Evolutionary conservation across 225 moss, liverwort and hornwort species (phyloP), one percentile per base, ranked within the genome.

Genomic region (Sphagnum tenellum): DNA sequence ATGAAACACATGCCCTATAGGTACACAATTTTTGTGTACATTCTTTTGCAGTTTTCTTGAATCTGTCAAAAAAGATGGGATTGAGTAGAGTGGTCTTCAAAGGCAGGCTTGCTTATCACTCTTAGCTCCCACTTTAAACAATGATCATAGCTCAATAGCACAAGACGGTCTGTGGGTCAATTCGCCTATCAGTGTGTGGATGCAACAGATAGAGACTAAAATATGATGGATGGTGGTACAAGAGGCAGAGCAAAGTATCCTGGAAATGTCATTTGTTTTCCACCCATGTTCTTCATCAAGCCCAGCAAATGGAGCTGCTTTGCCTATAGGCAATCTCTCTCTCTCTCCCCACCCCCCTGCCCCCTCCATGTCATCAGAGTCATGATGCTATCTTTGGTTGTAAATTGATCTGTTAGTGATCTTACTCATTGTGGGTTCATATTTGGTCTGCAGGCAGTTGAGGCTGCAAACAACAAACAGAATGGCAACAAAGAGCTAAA

Each of bases 201-300:
- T 76, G 65, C 55, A 78, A 78, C 87, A 98, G 98, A 77, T 78
- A 69, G 98, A 98, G 82, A 81, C 93, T 47, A 85, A 57, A 89
- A 79, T 71, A 72, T 80, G 68, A 93, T 98, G 93, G 84, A 83
- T 70, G n/a, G 76, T 87, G 63, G 82, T 89, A 50, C 86, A 93
- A 89, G 93, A 89, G 66, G 93, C 98, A 9, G 93, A 98, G 76
- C 84, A 87, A 65, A 93, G 86, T 75, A 90, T 93, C 90, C 75
- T 98, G 5, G 98, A 98, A 65, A 73, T 93, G 50, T 93, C 81
- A 86, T 75, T 70, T 98, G 59, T 98, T 98, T 63, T 93, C 93
- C 14, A 86, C 89, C 9, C 89, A 98, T 79, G 98, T 98, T 50
- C 86, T 93, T 66, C 82, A 87, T 46, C 93, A 93, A 88, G 90